Evolutionary conservation across 225 moss, liverwort and hornwort species (phyloP), one percentile per base, ranked within the genome.

Genomic region (Physcomitrium patens): DNA sequence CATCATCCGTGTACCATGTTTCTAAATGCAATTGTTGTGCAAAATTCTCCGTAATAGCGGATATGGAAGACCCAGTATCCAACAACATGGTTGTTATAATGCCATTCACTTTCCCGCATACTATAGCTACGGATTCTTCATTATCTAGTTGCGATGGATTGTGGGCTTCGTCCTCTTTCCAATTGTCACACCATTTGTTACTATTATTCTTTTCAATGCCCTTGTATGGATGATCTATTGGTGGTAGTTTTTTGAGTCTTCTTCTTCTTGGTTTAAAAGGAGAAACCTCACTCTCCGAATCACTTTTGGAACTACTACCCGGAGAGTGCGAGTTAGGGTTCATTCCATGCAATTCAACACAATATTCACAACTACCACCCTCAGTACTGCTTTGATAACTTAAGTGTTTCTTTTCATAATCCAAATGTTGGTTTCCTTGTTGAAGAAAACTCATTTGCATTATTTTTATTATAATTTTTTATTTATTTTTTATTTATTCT

Each of bases 31-130:
- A 76, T 65, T 87, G 82, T 74, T 77, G 77, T 0, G 77, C 87
- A 78, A 87, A 87, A 0, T 67, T 77, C 20, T 87, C 82, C 1
- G 87, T 87, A 0, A 87, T 87, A 45, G 87, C 85, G 0, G 87
- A 87, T 16, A 87, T 85, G 0, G 87, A 87, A 46, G 87, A 87
- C 0, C 87, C 85, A 0, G 87, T 87, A 27, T 87, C 87, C 22
- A 87, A 71, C 8, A 87, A 46, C 85, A 87, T 87, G 0, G 80
- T 85, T 17, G 87, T 87, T 75, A 71, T 71, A 10, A 80, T 44
- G 46, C 87, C 87, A 75, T 87, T 85, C 1, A 87, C 87, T 31
- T 75, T 84, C 1, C 87, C 87, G 15, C 82, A 85, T 0, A 87
- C 68, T 62, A 82, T 80, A 8, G 87, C 87, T 49, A 87, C 87